Base-by-base conservation (phyloP, 306 rosid genomes). In the Vachellia collinsii region DNA sequence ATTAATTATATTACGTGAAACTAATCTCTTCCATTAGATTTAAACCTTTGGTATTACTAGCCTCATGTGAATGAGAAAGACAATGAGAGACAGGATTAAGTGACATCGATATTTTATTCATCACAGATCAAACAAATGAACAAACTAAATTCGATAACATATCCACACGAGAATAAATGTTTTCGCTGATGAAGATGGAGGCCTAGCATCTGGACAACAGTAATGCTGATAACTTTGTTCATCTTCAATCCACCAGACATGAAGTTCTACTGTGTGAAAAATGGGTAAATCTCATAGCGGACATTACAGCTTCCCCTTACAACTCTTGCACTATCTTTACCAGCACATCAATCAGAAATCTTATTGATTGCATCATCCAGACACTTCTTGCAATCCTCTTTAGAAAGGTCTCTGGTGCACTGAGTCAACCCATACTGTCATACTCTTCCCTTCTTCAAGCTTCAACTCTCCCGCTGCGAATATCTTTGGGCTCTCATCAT, bases 381-480 rank as follows among this genome's bases (percentile, higher is more conserved):
- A 38, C 91, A 89, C 50, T 70, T 85, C 39, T 63, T 51, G 41
- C 91, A 88, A 48, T 75, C 81, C 11, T 1, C 4, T n/a, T 73
- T 56, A 6, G 87, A 83, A 50, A 88, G 89, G 53, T 88, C 91
- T 66, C 91, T 85, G 4, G 91, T 83, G 73, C 91, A 88, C 80
- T 88, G 88, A 70, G 80, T 59, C 56, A 80, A 62, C 48, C 87
- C 88, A 75, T 85, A 88, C 19, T 0, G 74, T 69, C 34, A n/a
- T 11, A 22, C 77, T 61, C 66, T 25, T 36, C 54, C 70, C 63
- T 44, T 53, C 79, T 66, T 50, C 82, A 36, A 77, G 17, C 79
- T 72, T 64, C 1, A 76, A 5, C 42, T 84, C 82, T 42, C 87
- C 82, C 0, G 14, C 58, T 11, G 84, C 82, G 76, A 62, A 84